Conservation (phyloP, 768 basidiomycete species). For the Calocybe indica region DNA sequence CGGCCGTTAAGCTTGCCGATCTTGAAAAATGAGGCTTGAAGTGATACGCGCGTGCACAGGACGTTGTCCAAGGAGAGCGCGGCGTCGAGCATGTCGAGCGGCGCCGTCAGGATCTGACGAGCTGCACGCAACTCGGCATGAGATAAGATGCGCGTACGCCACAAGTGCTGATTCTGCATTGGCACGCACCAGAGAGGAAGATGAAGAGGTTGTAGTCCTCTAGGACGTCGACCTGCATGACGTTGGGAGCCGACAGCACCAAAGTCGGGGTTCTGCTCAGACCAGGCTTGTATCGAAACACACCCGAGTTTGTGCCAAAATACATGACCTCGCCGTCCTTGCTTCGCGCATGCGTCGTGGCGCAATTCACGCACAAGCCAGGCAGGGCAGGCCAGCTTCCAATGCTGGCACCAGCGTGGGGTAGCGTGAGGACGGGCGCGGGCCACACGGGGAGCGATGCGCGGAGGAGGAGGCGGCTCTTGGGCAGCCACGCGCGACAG, state of each 20-base stretch:
- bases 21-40: slow-evolving; percentile 27
- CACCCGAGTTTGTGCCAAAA: slow-evolving; percentile 9
- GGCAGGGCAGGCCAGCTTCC: slow-evolving; percentile 1
- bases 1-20: slow-evolving; percentile 21
- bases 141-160: not conserved
- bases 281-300: slow-evolving; percentile 4
- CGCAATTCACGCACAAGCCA: slow-evolving; percentile 6
- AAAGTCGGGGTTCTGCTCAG: slow-evolving; percentile 3
- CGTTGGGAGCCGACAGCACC: slow-evolving; percentile 16
- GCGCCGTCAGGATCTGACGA: slow-evolving; percentile 5
- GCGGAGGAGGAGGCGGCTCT: slow-evolving; percentile 10
- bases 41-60: slow-evolving; percentile 9
- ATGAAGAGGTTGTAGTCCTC: slow-evolving; percentile 71
- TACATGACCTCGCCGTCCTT: not conserved
- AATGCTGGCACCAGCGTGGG: slow-evolving; percentile 2
- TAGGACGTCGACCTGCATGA: slow-evolving; percentile 72
- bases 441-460: slow-evolving; percentile 3
- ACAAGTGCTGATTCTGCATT: slow-evolving; percentile 3
- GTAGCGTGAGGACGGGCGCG: too few relatives aligned
- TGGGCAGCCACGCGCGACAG: slow-evolving; percentile 17
- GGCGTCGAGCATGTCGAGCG: slow-evolving; percentile 1
- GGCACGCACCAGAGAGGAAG: slow-evolving; percentile 55
- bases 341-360: not conserved
- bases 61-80: not conserved
- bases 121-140: slow-evolving; percentile 2